Base-by-base conservation (phyloP, 352 stramenopile species). In the Pythium sp. region DNA sequence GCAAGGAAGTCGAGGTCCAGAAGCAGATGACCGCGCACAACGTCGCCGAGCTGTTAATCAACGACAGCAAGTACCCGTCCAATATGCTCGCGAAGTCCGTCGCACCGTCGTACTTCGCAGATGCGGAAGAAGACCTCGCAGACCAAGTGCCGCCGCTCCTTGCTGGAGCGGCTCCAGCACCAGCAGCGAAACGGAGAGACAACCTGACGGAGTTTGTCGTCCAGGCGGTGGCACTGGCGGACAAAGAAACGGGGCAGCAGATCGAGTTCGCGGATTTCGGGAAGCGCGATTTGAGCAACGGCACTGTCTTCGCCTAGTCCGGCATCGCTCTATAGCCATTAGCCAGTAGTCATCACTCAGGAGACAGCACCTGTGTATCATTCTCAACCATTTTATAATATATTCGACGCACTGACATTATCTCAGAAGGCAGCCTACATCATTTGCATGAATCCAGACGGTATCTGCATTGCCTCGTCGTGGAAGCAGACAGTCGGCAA, bases 71-170 rank as follows among this genome's bases (percentile, higher is more conserved):
- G 26, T 67, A 59, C 61, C 61, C 61, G 12, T 20, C 43, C 18
- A 9, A 2, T 70, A 24, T 62, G 26, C 20, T 58, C 41, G 5
- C 78, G 59, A 2, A 11, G 75, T 7, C 72, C 72, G 15, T 77
- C 76, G 30, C 80, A 69, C 43, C 47, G 47, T 22, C n/a, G n/a
- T 28, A 15, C 47, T 55, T 55, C 4, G n/a, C 47, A 9, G 47
- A 55, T 12, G 47, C 47, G 20, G 47, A 55, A 24, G 47, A 55
- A 8, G 47, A 26, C 9, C 18, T 55, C n/a, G 24, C n/a, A 55
- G 24, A 55, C 24, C 47, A 22, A 55, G 24, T 28, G n/a, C n/a
- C 47, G 5, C n/a, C 47, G n/a, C 38, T 46, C 38, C 38, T n/a
- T n/a, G n/a, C n/a, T n/a, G 38, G 38, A 20, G 12, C 38, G 18